A percentile compares a stretch with the other conserved stretches of the same genome.
Conservation (phyloP, 768 basidiomycete species). For the Chiua virens region DNA sequence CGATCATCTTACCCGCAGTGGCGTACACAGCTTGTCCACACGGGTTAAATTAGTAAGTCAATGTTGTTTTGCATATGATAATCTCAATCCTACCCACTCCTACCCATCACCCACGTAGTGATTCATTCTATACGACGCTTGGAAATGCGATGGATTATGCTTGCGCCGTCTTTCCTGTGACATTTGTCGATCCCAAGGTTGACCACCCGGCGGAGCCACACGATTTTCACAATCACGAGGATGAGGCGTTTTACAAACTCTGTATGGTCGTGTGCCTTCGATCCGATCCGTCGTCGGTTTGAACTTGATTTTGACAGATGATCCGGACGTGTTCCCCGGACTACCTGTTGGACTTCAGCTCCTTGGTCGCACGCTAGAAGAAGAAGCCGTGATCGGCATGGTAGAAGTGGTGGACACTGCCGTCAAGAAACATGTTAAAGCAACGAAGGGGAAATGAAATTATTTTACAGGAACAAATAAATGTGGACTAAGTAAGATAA, state of each 20-base stretch:
- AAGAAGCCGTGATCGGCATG: constrained; percentile 53
- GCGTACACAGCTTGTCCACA: constrained; percentile 47
- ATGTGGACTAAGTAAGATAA: no score
- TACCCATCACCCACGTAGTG: constrained; percentile 13
- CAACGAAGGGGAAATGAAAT: background rate
- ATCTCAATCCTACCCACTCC: constrained; percentile 8
- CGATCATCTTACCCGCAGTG: constrained; percentile 47
- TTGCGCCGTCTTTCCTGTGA: constrained; percentile 47
- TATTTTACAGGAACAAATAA: background rate
- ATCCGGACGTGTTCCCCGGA: constrained; percentile 44
- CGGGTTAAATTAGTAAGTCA: constrained; percentile 40
- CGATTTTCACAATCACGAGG: constrained; percentile 42
- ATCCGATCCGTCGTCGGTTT: background rate
- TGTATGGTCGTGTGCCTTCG: constrained; percentile 34
- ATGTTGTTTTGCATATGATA: background rate
- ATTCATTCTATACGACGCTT: constrained; percentile 45
- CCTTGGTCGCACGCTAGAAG: constrained; percentile 47
- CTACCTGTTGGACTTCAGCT: constrained; percentile 52
- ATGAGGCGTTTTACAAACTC: constrained; percentile 43
- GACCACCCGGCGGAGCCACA: constrained; percentile 37
- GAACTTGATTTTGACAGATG: constrained; percentile 30
- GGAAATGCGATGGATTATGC: constrained; percentile 51
- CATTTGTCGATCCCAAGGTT: constrained; percentile 41
- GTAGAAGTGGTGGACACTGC: constrained; percentile 44
- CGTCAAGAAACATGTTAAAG: constrained; percentile 22